phyloP scores from a whole-genome alignment of 2,329 filamentous ascomycete species.

The Diplodia corticola region DNA sequence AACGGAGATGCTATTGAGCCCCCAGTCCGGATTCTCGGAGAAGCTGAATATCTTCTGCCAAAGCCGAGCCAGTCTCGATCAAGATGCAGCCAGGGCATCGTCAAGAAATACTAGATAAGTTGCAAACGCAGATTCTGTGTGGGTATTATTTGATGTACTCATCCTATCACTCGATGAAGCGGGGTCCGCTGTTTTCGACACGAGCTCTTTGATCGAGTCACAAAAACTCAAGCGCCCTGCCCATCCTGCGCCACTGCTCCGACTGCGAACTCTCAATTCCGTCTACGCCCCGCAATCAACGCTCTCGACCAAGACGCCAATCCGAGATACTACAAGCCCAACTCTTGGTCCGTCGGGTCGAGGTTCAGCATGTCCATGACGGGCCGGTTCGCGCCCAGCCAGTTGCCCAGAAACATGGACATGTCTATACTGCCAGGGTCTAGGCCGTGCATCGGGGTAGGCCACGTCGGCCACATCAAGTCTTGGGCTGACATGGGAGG shows the following conservation, averaged over 20 bases:
- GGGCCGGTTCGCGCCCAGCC: constrained; percentile 9
- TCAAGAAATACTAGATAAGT: not conserved
- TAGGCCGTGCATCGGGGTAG: not conserved
- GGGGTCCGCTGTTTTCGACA: not conserved
- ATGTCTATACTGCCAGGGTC: constrained; percentile 11
- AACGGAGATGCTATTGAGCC: constrained; percentile 35
- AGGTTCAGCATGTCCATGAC: constrained; percentile 18
- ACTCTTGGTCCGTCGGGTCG: not conserved
- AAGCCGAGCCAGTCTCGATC: not conserved
- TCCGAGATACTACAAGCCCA: not conserved
- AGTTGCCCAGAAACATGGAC: constrained; percentile 17
- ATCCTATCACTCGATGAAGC: not conserved
- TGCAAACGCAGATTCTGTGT: not conserved
- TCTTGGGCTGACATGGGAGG: constrained; percentile 32
- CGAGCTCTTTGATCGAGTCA: not conserved
- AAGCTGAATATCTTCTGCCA: constrained; percentile 39
- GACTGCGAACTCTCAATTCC: not conserved
- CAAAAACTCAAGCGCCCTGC: too few species aligned
- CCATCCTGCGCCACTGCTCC: not conserved
- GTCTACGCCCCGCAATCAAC: not conserved
- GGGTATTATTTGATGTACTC: not conserved
- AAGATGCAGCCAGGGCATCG: too few species aligned
- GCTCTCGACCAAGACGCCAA: not conserved
- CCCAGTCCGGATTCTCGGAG: constrained; percentile 36
- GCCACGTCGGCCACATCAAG: constrained; percentile 8